Percentiles rank a stretch among this genome's conserved stretches.
Conservation (phyloP, 768 basidiomycete genomes). For the Pleurotus pulmonarius region DNA sequence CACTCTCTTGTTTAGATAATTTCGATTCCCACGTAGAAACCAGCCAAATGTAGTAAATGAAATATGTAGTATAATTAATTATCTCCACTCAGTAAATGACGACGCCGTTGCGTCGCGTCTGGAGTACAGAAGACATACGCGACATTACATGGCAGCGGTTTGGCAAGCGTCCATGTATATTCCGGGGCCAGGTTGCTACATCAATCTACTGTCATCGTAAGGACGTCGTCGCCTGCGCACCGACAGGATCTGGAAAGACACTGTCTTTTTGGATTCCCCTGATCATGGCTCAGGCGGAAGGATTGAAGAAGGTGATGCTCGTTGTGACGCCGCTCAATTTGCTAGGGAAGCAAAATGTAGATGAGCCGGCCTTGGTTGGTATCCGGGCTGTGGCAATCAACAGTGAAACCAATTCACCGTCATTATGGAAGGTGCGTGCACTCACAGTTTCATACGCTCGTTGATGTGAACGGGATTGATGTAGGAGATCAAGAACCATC, state of each 20-base stretch:
- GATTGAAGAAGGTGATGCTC: not conserved
- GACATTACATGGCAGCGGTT: not conserved
- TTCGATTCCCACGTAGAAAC: no score
- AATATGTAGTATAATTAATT: no score
- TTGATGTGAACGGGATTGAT: not conserved
- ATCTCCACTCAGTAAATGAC: no score
- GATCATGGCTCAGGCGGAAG: not conserved
- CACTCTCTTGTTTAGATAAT: no score
- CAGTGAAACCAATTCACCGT: not conserved
- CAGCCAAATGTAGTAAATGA: no score
- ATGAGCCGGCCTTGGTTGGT: not conserved
- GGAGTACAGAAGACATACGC: no score
- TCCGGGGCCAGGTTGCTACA: not conserved
- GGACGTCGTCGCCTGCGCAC: not conserved
- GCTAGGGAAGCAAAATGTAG: not conserved
- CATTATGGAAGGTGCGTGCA: not conserved
- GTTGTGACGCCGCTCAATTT: not conserved
- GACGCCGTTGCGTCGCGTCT: no score
- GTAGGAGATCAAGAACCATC: not conserved
- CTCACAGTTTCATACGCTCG: no score
- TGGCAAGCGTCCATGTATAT: not conserved
- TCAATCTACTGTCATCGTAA: not conserved
- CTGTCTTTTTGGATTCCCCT: slow-evolving; percentile 6
- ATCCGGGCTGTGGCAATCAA: not conserved
- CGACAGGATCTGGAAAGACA: slow-evolving; percentile 5